phyloP scores from a whole-genome alignment of 129 eudicot genomes.

The Chrysanthemum makinoi region DNA sequence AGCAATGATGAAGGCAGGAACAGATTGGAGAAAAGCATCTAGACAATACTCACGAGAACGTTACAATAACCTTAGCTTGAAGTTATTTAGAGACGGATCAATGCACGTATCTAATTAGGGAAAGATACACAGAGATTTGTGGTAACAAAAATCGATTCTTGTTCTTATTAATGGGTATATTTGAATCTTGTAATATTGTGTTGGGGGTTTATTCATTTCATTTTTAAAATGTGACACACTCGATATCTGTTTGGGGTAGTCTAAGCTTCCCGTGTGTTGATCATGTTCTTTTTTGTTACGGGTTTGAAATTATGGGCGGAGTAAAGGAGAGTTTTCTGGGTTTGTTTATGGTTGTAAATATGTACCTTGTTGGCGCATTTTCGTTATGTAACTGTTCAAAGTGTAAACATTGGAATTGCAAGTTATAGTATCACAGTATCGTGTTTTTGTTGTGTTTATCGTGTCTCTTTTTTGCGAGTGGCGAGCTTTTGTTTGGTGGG shows the following conservation, averaged over 20 bases:
- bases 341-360: conserved; percentile 39
- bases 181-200: conserved; percentile 14
- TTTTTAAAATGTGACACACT: conserved; percentile 18
- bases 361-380: conserved; percentile 29
- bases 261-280: conserved; percentile 22
- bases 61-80: conserved; percentile 72
- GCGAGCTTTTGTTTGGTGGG: no score
- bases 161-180: conserved; percentile 14
- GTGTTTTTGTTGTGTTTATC: not conserved
- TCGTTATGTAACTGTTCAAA: conserved; percentile 3
- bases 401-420: not conserved
- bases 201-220: conserved; percentile 31
- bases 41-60: conserved; percentile 85
- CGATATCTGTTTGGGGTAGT: conserved; percentile 2
- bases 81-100: conserved; percentile 74
- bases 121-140: conserved; percentile 9
- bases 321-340: conserved; percentile 18
- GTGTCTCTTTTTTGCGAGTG: not conserved
- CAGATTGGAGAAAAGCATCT: conserved; percentile 96
- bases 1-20: conserved; percentile 88
- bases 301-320: conserved; percentile 10
- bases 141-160: conserved; percentile 18
- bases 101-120: conserved; percentile 21
- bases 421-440: not conserved
- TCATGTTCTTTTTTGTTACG: conserved; percentile 16